Evolutionary conservation across 331 rosid genomes (phyloP).

Genomic region (Rosa hybrid): DNA sequence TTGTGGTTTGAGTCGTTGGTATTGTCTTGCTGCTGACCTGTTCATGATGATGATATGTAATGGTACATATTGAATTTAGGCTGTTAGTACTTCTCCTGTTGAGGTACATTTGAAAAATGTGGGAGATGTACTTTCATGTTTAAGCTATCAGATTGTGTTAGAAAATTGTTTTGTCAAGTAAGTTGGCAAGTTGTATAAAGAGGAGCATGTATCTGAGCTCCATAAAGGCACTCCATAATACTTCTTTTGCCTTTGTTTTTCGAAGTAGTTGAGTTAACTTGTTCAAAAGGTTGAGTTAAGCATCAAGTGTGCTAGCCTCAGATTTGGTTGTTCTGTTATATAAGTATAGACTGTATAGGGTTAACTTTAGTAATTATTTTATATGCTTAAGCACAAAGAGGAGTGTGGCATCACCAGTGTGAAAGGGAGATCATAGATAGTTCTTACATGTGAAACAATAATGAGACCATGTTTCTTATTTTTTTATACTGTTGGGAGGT

Average conservation of each 20-base stretch:
- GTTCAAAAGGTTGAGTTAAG: background rate
- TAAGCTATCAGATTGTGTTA: background rate
- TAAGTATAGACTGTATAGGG: background rate
- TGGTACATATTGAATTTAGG: background rate
- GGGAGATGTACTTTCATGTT: background rate
- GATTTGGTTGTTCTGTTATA: background rate
- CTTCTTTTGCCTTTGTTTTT: background rate
- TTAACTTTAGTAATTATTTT: background rate
- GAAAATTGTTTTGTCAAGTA: background rate
- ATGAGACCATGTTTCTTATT: background rate
- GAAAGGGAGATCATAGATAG: background rate
- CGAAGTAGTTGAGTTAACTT: background rate
- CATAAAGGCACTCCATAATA: background rate
- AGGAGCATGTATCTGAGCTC: background rate
- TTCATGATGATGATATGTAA: background rate
- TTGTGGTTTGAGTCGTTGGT: background rate
- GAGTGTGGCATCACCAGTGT: background rate
- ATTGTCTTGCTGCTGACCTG: background rate
- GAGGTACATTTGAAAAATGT: background rate
- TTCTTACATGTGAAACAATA: background rate
- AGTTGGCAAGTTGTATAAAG: background rate
- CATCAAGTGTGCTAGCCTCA: background rate
- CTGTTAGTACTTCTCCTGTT: background rate
- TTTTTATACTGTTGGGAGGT: background rate
- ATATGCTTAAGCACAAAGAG: background rate